Evolutionary conservation across 257 asterid genomes (phyloP).

Genomic region (Echites panduratus): DNA sequence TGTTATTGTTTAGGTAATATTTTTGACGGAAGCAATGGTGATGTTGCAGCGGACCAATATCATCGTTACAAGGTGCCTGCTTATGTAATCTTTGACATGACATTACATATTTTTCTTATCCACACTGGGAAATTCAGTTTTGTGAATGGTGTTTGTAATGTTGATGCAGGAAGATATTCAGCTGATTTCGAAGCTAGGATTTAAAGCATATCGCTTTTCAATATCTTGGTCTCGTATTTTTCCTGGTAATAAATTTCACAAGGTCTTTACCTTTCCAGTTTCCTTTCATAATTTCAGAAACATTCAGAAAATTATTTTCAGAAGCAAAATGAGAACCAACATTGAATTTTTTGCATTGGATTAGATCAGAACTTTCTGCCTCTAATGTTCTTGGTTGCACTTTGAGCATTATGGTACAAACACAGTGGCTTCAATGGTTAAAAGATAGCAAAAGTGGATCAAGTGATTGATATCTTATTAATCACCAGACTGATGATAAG

Average conservation of each 20-base stretch:
- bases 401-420: no score
- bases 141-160: conserved; percentile 14
- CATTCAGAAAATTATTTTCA: no score
- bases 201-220: conserved; percentile 49
- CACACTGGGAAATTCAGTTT: conserved; percentile 8
- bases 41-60: conserved; percentile 47
- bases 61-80: conserved; percentile 46
- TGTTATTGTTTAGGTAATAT: conserved; percentile 33
- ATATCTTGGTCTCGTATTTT: conserved; percentile 53
- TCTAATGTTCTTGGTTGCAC: no score
- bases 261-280: background rate
- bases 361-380: no score
- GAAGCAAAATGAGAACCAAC: no score
- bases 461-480: no score
- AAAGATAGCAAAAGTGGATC: no score
- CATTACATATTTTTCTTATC: background rate
- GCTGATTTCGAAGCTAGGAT: conserved; percentile 46
- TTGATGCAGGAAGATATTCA: conserved; percentile 46
- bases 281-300: no score
- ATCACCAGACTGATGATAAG: no score
- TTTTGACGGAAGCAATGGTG: conserved; percentile 47
- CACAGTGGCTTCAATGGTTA: no score
- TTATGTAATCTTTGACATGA: background rate
- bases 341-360: no score
- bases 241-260: conserved; percentile 37